Base-by-base conservation (phyloP, 352 stramenopile species). In the Phytophthora sp. region DNA sequence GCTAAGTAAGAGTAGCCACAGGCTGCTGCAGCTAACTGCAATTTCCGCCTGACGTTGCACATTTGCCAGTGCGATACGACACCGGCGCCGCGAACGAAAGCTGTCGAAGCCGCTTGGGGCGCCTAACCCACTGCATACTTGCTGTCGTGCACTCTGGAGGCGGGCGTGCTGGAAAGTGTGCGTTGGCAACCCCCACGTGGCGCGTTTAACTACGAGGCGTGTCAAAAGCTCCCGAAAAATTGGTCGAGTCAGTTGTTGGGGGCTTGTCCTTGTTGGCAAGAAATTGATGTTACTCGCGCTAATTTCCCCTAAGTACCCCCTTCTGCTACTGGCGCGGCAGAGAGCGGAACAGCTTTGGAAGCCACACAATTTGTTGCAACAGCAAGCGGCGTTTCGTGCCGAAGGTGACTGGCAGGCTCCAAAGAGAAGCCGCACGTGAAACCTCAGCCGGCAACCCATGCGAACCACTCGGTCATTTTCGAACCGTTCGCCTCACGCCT, bases 181-280 rank as follows among this genome's bases (percentile, higher is more conserved):
- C 21, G 15, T 53, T 18, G 51, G 21, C 33, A 58, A 29, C 24
- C 45, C 61, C 20, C 61, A 52, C 27, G n/a, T 53, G 53, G 61
- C 21, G 12, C 26, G 15, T 60, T 66, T 16, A 56, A 33, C 46
- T 42, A n/a, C 26, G 36, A 46, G n/a, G 50, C 41, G 55, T 63
- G 55, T 54, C 39, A 57, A 52, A 35, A 30, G 12, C 38, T 5
- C 16, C 16, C 16, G 15, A 71, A 71, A 71, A 67, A 63, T 71
- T 71, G 45, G 57, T 64, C 44, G 46, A 71, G 55, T 71, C 46
- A 61, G 39, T 51, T 54, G 39, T 35, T n/a, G n/a, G 12, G 36
- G 63, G 29, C 55, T 60, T 60, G 45, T 60, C 39, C 36, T 46
- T 63, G 33, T n/a, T 59, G 36, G 27, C 18, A 12, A 13, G 20